Conservation (phyloP, 768 basidiomycete species). For the Rhodotorula diobovata region DNA sequence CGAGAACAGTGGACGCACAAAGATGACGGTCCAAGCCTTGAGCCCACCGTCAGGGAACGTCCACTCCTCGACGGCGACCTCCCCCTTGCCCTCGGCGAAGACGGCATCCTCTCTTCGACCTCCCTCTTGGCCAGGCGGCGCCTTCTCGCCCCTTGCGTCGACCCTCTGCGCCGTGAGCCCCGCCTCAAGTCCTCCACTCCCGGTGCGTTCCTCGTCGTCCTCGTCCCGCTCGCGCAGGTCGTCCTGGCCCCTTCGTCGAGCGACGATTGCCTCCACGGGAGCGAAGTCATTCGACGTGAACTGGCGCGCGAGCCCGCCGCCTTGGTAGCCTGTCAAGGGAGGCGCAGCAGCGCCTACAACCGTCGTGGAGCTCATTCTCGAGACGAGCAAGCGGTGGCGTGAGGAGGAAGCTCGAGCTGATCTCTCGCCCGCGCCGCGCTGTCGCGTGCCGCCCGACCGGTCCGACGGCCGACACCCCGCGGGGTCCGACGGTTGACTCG, state of each 20-base stretch:
- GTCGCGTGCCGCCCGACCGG: no score
- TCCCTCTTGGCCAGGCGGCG: not conserved
- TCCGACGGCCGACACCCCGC: no score
- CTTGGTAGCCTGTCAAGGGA: slow-evolving; percentile 5
- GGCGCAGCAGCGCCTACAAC: not conserved
- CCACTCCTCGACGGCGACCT: slow-evolving; percentile 16
- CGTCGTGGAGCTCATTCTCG: not conserved
- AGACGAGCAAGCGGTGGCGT: not conserved
- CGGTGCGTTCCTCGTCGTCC: not conserved
- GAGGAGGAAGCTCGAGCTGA: not conserved
- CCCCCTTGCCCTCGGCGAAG: slow-evolving; percentile 1
- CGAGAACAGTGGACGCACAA: slow-evolving; percentile 10
- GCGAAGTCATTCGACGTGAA: slow-evolving; percentile 12
- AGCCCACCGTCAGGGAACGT: slow-evolving; percentile 31
- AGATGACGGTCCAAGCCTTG: slow-evolving; percentile 29
- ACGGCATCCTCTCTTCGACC: not conserved
- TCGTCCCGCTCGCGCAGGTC: slow-evolving; percentile 9
- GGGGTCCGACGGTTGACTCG: no score
- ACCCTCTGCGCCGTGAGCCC: not conserved
- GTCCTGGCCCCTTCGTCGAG: slow-evolving; percentile 3
- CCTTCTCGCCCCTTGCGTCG: slow-evolving; percentile 3
- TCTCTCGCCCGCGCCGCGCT: no score
- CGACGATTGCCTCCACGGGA: slow-evolving; percentile 15
- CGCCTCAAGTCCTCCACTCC: not conserved
- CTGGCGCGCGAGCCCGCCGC: slow-evolving; percentile 4